Evolutionary conservation across 345 rosid genomes (phyloP).

Genomic region (Gossypium mustelinum): DNA sequence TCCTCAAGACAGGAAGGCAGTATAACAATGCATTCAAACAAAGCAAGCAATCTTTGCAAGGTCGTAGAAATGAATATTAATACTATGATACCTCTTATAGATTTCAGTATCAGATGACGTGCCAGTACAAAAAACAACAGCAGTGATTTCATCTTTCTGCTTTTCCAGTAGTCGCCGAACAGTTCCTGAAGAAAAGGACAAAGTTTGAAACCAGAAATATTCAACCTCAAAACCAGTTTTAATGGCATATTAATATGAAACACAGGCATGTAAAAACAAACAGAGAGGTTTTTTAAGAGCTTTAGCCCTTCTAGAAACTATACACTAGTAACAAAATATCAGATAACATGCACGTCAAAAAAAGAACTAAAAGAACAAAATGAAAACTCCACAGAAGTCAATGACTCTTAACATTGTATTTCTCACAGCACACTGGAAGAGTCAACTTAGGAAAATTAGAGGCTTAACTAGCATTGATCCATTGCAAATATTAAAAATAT

Average conservation of each 20-base stretch:
- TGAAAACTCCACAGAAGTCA: neutral
- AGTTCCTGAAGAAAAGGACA: conserved; percentile 59
- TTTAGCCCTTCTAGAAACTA: no score
- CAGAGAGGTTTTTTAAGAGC: neutral
- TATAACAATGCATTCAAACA: conserved; percentile 4
- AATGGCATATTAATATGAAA: conserved; percentile 9
- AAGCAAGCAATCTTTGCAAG: conserved; percentile 8
- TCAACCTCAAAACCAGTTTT: conserved; percentile 8
- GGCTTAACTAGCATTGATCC: neutral
- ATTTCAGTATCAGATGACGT: conserved; percentile 87
- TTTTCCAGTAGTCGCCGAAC: conserved; percentile 91
- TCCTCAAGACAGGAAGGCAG: neutral
- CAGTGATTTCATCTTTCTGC: conserved; percentile 73
- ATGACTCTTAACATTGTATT: neutral
- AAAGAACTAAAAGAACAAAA: neutral
- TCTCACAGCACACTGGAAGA: neutral
- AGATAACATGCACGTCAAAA: neutral
- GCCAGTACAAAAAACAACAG: conserved; percentile 82
- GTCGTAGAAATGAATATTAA: conserved; percentile 7
- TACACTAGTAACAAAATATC: no score
- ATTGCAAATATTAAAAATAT: neutral
- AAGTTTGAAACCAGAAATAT: conserved; percentile 13
- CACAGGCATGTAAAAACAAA: neutral
- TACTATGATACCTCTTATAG: conserved; percentile 61
- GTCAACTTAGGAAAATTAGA: neutral